Evolutionary conservation across 768 basidiomycete genomes (phyloP).

Genomic region (Pleurotus ostreatus): DNA sequence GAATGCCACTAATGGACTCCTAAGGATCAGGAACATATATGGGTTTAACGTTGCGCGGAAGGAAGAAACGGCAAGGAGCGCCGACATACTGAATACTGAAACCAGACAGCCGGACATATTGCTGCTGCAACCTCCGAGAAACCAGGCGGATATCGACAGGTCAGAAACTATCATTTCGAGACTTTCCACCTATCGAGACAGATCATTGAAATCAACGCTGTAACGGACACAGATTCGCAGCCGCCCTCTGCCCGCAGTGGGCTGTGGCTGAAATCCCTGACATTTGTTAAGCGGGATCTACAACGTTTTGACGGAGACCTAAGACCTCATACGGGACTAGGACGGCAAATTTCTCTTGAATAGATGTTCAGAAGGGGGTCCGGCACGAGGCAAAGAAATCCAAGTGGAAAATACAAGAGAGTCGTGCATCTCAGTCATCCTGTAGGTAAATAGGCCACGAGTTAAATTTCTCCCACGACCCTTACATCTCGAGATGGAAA

Average conservation of each 20-base stretch:
- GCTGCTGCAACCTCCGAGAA: not conserved
- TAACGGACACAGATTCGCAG: too few species aligned
- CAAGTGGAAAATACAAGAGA: not conserved
- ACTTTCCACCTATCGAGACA: too few species aligned
- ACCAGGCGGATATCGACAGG: not conserved
- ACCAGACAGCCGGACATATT: not conserved
- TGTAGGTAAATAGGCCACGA: not conserved
- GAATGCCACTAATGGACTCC: not conserved
- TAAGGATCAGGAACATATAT: conserved; percentile 6
- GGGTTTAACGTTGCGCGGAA: not conserved
- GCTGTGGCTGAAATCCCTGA: not conserved
- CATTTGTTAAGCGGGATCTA: not conserved
- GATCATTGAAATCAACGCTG: too few species aligned
- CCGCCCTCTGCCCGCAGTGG: too few species aligned
- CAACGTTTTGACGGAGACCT: not conserved
- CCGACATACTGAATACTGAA: conserved; percentile 3
- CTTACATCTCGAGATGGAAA: too few species aligned
- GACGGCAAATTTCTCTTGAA: not conserved
- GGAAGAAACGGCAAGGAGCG: not conserved
- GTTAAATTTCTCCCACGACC: not conserved
- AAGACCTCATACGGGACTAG: not conserved
- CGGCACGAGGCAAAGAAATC: not conserved
- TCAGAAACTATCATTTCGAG: not conserved
- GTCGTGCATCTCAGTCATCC: not conserved
- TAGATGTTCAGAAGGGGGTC: not conserved